Base-by-base conservation (phyloP, 768 basidiomycete genomes). In the Mycena floridula region DNA sequence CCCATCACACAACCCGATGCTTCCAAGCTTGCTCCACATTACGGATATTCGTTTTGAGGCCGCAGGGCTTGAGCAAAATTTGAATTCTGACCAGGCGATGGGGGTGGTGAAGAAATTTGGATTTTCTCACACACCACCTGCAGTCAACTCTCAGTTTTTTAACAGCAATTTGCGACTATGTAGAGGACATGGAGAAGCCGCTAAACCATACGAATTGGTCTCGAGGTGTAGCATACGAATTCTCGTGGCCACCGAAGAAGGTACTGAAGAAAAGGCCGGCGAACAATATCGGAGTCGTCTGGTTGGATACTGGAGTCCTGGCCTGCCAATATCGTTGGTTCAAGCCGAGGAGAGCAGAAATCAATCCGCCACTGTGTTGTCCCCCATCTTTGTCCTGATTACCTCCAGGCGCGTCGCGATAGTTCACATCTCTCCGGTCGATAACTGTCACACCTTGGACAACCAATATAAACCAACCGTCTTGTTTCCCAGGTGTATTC, bases 201-300 rank as follows among this genome's bases (percentile, higher is more conserved):
- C 73, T 86, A 66, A 89, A 90, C 80, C 83, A 89, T 1, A 74
- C 70, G 51, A 81, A 81, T 57, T 89, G 89, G 58, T 88, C 80
- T 50, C 62, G 73, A 3, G 88, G 86, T 15, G 85, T 81, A 13
- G 82, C 85, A 54, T 77, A 89, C 35, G 71, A 53, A 4, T 64
- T 53, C 4, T 77, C 79, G 49, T 89, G 85, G 0, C 87, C 88
- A 9, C 87, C 88, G 53, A 89, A 89, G 63, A 87, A 87, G 6
- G 85, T 83, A 50, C 82, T 88, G 65, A 91, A 91, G 63, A 92
- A 91, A 18, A 90, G 62, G 0, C 79, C 76, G 3, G 59, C 46
- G 36, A 79, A 74, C 15, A 67, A 70, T 2, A 73, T 63, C 27
- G 50, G 37, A 24, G 25, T 37, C 50, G 47, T 23, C 50, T 43